phyloP scores from a whole-genome alignment of 2,329 filamentous ascomycete species.

The Hypoxylon sp. region DNA sequence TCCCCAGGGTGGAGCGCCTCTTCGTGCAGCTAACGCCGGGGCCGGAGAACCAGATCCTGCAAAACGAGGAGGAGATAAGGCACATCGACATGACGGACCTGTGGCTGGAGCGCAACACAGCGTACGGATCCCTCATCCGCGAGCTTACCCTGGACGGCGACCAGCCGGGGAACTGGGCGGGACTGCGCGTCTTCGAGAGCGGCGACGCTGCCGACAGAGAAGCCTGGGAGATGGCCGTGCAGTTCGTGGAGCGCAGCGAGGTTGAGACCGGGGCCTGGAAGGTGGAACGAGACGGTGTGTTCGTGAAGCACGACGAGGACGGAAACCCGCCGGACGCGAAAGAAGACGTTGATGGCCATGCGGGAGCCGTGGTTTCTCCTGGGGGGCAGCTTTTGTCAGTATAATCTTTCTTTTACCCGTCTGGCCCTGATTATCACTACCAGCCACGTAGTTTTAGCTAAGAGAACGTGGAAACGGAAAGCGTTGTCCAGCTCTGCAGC shows the following conservation, averaged over 20 bases:
- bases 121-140: slow-evolving; percentile 61
- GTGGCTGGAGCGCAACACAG: slow-evolving; percentile 66
- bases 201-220: slow-evolving; percentile 61
- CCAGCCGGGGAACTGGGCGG: slow-evolving; percentile 53
- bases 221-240: slow-evolving; percentile 58
- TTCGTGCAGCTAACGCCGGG: slow-evolving; percentile 62
- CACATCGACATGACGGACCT: slow-evolving; percentile 57
- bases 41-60: slow-evolving; percentile 52
- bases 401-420: slow-evolving; percentile 4
- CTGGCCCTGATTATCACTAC: not conserved
- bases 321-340: slow-evolving; percentile 23
- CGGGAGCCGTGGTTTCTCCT: not conserved
- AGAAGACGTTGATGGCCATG: slow-evolving; percentile 37
- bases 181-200: slow-evolving; percentile 62
- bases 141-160: slow-evolving; percentile 48
- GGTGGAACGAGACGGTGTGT: slow-evolving; percentile 59
- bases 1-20: slow-evolving; percentile 64
- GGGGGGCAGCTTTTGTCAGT: slow-evolving; percentile 36
- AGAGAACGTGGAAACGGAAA: not conserved
- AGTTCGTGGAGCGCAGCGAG: slow-evolving; percentile 54
- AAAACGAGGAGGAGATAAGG: slow-evolving; percentile 53
- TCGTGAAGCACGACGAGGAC: slow-evolving; percentile 51
- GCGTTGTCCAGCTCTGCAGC: not conserved
- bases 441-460: not conserved
- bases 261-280: slow-evolving; percentile 59